A percentile compares a stretch with the other conserved stretches of the same genome.
phyloP scores from a whole-genome alignment of 2,329 filamentous ascomycete species.

The Ilyonectria sp. region DNA sequence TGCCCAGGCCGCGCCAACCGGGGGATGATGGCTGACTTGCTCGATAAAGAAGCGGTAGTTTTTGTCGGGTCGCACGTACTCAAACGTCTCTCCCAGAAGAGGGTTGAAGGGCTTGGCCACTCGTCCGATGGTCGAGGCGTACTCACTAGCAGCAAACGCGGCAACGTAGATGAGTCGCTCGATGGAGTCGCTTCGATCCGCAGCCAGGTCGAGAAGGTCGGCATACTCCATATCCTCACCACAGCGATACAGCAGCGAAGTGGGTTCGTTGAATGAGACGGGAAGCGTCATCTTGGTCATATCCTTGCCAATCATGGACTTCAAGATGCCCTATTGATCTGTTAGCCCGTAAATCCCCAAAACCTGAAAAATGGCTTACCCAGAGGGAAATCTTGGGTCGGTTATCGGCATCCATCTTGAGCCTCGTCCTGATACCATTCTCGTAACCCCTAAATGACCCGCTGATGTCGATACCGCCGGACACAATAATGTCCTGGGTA shows the following conservation, averaged over 20 bases:
- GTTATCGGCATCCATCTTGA: slow-evolving; percentile 94
- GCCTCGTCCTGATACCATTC: slow-evolving; percentile 82
- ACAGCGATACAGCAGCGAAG: slow-evolving; percentile 92
- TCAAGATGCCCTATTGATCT: slow-evolving; percentile 83
- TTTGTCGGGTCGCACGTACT: slow-evolving; percentile 95
- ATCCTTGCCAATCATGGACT: slow-evolving; percentile 99
- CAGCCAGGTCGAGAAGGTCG: slow-evolving; percentile 90
- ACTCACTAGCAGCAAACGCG: slow-evolving; percentile 95
- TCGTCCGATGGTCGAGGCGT: slow-evolving; percentile 95
- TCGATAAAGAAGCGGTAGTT: slow-evolving; percentile 99
- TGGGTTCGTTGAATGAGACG: slow-evolving; percentile 98
- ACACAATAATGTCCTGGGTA: slow-evolving; percentile 57
- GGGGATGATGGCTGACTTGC: slow-evolving; percentile 97
- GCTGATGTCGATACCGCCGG: slow-evolving; percentile 74
- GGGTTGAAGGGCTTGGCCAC: slow-evolving; percentile 99
- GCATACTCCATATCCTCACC: slow-evolving; percentile 99
- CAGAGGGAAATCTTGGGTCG: slow-evolving; percentile 95
- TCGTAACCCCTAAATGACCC: slow-evolving; percentile 92
- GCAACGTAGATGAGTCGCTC: slow-evolving; percentile 96
- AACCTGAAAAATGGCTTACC: slow-evolving; percentile 70
- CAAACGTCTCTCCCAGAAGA: slow-evolving; percentile 94
- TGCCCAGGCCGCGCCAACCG: slow-evolving; percentile 92
- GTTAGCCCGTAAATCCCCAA: slow-evolving; percentile 39
- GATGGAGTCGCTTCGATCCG: slow-evolving; percentile 86
- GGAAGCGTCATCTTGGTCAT: slow-evolving; percentile 99